These are phyloP conservation scores for Verbascum thapsus DNA, from an alignment of 257 asterid species.

Conservation along the genomic window DNA sequence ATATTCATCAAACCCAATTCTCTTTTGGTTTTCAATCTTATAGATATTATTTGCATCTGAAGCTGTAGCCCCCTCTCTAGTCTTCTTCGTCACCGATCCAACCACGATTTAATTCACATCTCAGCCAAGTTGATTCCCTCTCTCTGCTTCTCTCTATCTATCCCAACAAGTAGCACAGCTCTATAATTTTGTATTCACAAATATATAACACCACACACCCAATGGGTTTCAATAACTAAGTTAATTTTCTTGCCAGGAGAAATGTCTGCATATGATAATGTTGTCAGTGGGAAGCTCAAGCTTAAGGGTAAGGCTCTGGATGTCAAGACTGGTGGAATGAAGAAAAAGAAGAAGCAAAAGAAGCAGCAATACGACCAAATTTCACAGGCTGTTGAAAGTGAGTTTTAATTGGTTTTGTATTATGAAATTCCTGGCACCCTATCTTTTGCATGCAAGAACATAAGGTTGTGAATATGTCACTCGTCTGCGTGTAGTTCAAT, in stretches of 20 bases:
- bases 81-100: no score
- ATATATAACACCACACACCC: neutral
- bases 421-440: neutral
- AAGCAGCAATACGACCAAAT: conserved; percentile 50
- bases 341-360: conserved; percentile 77
- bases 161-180: neutral
- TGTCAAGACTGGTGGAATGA: conserved; percentile 67
- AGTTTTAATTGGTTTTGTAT: conserved; percentile 24
- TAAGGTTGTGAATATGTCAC: neutral
- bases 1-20: no score
- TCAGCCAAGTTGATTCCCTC: no score
- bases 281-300: conserved; percentile 84
- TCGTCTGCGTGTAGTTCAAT: neutral
- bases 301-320: conserved; percentile 95
- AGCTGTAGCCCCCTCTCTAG: neutral
- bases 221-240: conserved; percentile 8
- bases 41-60: conserved; percentile 1
- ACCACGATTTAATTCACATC: no score
- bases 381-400: conserved; percentile 42
- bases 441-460: neutral
- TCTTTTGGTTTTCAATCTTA: conserved; percentile 1
- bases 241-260: conserved; percentile 32
- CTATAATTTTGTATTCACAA: conserved; percentile 4
- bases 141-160: neutral
- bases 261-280: conserved; percentile 85